Evolutionary conservation across 306 rosid species (phyloP).

Genomic region (Abrus precatorius): DNA sequence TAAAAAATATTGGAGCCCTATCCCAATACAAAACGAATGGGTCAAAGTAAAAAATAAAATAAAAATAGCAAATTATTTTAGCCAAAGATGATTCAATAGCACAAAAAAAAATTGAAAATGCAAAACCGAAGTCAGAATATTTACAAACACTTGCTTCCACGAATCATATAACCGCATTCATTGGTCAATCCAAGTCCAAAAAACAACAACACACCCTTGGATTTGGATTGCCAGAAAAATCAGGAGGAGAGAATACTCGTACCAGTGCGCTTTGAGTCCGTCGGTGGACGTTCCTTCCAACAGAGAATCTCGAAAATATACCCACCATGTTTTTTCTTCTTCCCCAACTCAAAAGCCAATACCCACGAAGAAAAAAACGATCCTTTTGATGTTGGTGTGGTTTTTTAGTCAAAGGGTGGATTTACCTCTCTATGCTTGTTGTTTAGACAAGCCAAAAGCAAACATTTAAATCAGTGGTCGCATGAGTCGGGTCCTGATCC

Average conservation of each 20-base stretch:
- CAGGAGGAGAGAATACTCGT: conserved; percentile 44
- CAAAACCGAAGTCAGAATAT: conserved; percentile 41
- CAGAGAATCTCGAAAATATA: conserved; percentile 89
- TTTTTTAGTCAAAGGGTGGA: conserved; percentile 36
- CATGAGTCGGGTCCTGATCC: conserved; percentile 36
- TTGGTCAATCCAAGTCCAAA: conserved; percentile 57
- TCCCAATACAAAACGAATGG: neutral
- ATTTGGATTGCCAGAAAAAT: conserved; percentile 20
- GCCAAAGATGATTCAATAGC: neutral
- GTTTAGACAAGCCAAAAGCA: neutral
- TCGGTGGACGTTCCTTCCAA: conserved; percentile 76
- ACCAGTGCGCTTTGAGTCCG: conserved; percentile 95
- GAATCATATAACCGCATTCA: conserved; percentile 18
- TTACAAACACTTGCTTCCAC: conserved; percentile 33
- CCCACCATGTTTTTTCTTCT: conserved; percentile 73
- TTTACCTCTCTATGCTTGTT: conserved; percentile 37
- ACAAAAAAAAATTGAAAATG: conserved; percentile 16
- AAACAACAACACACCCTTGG: conserved; percentile 12
- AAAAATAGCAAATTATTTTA: conserved; percentile 16
- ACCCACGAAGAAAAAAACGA: conserved; percentile 42
- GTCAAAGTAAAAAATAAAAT: conserved; percentile 33
- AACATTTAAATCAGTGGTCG: neutral
- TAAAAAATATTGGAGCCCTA: neutral
- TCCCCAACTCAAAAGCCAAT: conserved; percentile 47
- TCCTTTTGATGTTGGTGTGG: conserved; percentile 38